Base-by-base conservation (phyloP, 176 grass and related monocot genomes). In the Oryza punctata region DNA sequence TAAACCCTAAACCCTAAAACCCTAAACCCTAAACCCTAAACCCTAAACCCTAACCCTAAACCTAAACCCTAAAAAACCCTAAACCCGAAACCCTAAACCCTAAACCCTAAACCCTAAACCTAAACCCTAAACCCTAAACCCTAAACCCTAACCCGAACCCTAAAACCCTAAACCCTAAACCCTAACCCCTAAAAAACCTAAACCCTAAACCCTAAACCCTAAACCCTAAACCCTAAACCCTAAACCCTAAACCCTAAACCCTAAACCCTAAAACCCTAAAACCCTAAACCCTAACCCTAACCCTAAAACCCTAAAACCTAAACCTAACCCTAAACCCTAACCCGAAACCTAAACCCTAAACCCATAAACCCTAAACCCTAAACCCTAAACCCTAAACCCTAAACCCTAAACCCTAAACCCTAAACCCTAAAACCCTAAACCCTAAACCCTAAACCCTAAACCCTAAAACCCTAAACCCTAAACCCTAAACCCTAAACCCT, bases 71-170 rank as follows among this genome's bases (percentile, higher is more conserved):
- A 30, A 30, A n/a, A 30, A 30, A 30, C 25, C 63, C 63, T 30
- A 29, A 65, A 29, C 63, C 63, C 63, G 15, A 63, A 63, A 63
- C 60, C 60, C 60, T 63, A 60, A 63, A 65, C 63, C 63, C 63
- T 30, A 29, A 65, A 32, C 32, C 32, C 63, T 11, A 14, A 65
- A 13, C 26, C 64, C 26, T 15, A 65, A 65, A 13, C 64, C 63
- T 3, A 3, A 32, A 3, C 1, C 13, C 3, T 7, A 66, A 29
- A 14, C 65, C 10, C 14, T 7, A 32, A 33, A 66, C 28, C 65
- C 65, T 30, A 32, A 67, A 33, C 27, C 65, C 7, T 33, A 67
- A 3, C 65, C 65, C 2, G 0, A 67, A 65, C 63, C 63, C 63
- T 28, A 65, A 65, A 65, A 65, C 25, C 63, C 63, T n/a, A 60